A percentile compares a stretch with the other conserved stretches of the same genome.
phyloP scores from a whole-genome alignment of 2,329 filamentous ascomycete species.

The Botrytis hyacinthi region DNA sequence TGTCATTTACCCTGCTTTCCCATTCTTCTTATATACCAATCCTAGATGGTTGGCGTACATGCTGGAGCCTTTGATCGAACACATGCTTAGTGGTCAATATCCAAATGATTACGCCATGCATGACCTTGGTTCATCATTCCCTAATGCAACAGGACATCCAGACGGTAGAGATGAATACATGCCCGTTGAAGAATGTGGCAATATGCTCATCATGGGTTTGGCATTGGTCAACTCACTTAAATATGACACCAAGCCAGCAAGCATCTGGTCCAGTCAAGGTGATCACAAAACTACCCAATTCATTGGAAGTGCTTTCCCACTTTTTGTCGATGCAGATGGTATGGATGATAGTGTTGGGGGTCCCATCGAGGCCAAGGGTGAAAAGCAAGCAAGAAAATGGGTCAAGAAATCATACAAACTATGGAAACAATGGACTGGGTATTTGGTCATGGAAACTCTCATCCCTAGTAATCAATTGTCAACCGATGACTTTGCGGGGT shows the following conservation, averaged over 20 bases:
- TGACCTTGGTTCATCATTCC: slow-evolving; percentile 70
- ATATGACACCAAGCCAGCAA: slow-evolving; percentile 58
- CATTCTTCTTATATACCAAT: slow-evolving; percentile 84
- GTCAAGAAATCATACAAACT: slow-evolving; percentile 58
- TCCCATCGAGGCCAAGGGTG: slow-evolving; percentile 46
- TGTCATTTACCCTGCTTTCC: slow-evolving; percentile 83
- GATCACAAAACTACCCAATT: slow-evolving; percentile 30
- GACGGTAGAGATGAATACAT: slow-evolving; percentile 64
- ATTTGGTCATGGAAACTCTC: slow-evolving; percentile 62
- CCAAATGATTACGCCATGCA: slow-evolving; percentile 83
- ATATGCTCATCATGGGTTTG: slow-evolving; percentile 71
- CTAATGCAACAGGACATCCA: slow-evolving; percentile 71
- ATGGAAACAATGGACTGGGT: slow-evolving; percentile 69
- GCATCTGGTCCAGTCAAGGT: slow-evolving; percentile 53
- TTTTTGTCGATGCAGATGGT: slow-evolving; percentile 48
- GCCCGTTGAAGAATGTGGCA: slow-evolving; percentile 65
- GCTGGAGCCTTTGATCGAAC: slow-evolving; percentile 75
- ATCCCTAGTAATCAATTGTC: slow-evolving; percentile 65
- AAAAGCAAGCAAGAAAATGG: slow-evolving; percentile 60
- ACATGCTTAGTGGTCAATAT: slow-evolving; percentile 79
- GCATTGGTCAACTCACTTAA: slow-evolving; percentile 72
- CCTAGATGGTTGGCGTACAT: slow-evolving; percentile 77
- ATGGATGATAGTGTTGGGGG: slow-evolving; percentile 64
- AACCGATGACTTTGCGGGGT: slow-evolving; percentile 70
- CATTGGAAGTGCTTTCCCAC: slow-evolving; percentile 34